Conservation (phyloP, 202 grass and related monocot genomes). For the Digitaria exilis region DNA sequence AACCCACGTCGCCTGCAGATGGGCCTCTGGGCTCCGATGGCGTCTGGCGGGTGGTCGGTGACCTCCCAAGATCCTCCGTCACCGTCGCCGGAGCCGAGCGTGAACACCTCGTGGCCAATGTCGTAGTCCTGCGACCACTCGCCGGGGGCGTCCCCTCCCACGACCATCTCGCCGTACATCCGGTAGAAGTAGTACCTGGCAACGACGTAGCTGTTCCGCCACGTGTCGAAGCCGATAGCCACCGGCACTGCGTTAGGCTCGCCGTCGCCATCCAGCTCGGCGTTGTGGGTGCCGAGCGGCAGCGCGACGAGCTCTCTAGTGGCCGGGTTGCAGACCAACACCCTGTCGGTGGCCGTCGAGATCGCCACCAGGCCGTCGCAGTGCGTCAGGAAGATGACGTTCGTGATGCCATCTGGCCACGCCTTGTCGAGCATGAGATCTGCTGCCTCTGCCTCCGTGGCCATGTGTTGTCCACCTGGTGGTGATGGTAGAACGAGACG, state of each 20-base stretch:
- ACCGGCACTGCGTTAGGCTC: neutral
- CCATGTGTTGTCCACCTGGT: neutral
- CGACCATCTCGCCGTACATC: neutral
- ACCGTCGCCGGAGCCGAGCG: neutral
- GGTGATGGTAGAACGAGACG: neutral
- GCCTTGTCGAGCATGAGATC: neutral
- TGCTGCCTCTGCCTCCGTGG: neutral
- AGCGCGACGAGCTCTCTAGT: constrained; percentile 5
- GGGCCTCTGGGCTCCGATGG: neutral
- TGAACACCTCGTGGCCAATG: constrained; percentile 29
- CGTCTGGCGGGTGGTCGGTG: neutral
- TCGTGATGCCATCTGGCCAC: neutral
- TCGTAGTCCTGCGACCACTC: neutral
- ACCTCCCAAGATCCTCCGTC: neutral
- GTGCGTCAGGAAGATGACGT: neutral
- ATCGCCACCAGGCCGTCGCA: constrained; percentile 14
- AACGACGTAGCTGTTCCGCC: neutral
- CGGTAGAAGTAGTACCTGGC: constrained; percentile 25
- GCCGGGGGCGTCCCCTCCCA: no score
- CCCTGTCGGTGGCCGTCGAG: neutral
- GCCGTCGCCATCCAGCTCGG: neutral
- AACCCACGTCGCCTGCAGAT: neutral
- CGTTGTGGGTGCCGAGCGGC: neutral
- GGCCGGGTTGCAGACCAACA: constrained; percentile 22
- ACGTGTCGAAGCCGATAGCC: neutral